Conservation (phyloP, 345 rosid species). For the Gynandropsis gynandra region DNA sequence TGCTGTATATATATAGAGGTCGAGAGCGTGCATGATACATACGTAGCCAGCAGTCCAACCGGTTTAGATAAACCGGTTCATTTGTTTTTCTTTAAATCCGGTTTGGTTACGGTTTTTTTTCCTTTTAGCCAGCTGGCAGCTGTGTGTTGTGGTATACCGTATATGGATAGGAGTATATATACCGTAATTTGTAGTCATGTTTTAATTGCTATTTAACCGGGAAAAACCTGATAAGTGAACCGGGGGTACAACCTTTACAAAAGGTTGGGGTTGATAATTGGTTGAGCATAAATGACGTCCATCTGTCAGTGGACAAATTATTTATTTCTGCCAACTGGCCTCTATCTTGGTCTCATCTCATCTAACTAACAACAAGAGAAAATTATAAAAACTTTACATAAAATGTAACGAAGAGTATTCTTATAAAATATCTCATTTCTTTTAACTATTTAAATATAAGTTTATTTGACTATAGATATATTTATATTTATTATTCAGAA, state of each 20-base stretch:
- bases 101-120: constrained; percentile 17
- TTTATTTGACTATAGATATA: too few species aligned
- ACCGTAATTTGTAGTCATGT: too few species aligned
- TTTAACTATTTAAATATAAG: too few species aligned
- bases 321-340: constrained; percentile 54
- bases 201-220: not conserved
- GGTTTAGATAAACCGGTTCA: constrained; percentile 14
- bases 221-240: not conserved
- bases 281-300: constrained; percentile 53
- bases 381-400: too few species aligned
- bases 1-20: constrained; percentile 19
- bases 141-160: too few species aligned
- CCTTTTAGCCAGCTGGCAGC: too few species aligned
- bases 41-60: too few species aligned
- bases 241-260: constrained; percentile 8
- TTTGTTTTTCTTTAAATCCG: not conserved
- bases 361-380: too few species aligned
- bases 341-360: constrained; percentile 14
- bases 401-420: not conserved
- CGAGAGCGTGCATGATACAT: not conserved
- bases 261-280: constrained; percentile 1
- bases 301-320: constrained; percentile 37
- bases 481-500: too few species aligned
- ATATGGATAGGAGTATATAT: too few species aligned
- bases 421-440: too few species aligned